Conservation (phyloP, 495 filamentous ascomycete genomes). For the Penicillium ochrochloron region DNA sequence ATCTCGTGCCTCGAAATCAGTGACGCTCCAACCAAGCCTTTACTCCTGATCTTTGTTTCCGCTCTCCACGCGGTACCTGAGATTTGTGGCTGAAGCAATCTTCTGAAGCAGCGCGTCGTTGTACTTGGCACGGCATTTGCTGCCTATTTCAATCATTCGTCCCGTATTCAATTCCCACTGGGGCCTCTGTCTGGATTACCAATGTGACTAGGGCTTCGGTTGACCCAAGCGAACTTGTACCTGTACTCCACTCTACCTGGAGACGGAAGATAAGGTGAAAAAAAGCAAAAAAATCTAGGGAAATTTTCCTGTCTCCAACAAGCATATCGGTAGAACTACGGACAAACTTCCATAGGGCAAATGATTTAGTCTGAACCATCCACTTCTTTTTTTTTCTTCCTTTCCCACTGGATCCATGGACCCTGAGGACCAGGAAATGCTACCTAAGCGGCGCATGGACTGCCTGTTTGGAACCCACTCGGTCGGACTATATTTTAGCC, state of each 20-base stretch:
- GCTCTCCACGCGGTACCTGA: not conserved
- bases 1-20: not conserved
- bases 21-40: not conserved
- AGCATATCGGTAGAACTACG: conserved; percentile 34
- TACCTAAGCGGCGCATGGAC: conserved; percentile 17
- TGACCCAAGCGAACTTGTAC: conserved; percentile 27
- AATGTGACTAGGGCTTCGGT: conserved; percentile 36
- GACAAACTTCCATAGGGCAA: conserved; percentile 17
- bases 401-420: conserved; percentile 18
- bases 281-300: not conserved
- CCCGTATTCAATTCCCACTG: not conserved
- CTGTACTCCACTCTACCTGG: conserved; percentile 8
- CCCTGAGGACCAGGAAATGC: conserved; percentile 15
- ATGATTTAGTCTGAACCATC: conserved; percentile 5
- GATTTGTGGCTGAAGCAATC: not conserved
- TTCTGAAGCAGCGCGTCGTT: not conserved
- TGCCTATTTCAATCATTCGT: not conserved
- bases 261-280: not conserved
- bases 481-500: conserved; percentile 19
- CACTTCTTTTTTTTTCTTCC: conserved; percentile 1
- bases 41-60: not conserved
- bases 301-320: not conserved
- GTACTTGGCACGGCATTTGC: not conserved
- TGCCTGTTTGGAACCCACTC: conserved; percentile 8
- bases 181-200: conserved; percentile 17